These are phyloP conservation scores for Batkoa obscura DNA, from an alignment of 371 early-diverging fungal species.

Conservation along the genomic window DNA sequence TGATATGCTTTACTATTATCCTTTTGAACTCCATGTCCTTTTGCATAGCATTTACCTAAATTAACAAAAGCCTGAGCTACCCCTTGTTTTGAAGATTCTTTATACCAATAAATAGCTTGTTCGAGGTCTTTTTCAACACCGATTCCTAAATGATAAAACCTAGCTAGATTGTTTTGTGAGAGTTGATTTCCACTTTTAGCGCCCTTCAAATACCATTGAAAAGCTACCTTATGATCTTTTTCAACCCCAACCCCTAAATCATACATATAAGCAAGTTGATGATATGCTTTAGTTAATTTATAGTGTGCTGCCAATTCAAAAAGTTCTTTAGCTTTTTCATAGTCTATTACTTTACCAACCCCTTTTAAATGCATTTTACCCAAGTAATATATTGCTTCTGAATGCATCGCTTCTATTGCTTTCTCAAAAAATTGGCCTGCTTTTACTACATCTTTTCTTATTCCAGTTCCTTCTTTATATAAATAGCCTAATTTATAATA, in stretches of 20 bases:
- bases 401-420: conserved; percentile 45
- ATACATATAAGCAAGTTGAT: conserved; percentile 48
- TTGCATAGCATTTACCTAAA: conserved; percentile 57
- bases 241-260: conserved; percentile 6
- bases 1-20: conserved; percentile 42
- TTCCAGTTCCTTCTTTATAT: conserved; percentile 60
- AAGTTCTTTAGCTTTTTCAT: too few relatives aligned
- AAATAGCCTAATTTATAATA: conserved; percentile 62
- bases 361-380: too few relatives aligned
- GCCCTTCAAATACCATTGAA: conserved; percentile 7
- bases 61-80: conserved; percentile 60
- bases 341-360: too few relatives aligned
- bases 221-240: conserved; percentile 6
- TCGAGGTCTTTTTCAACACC: conserved; percentile 40
- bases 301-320: conserved; percentile 54
- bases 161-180: conserved; percentile 48
- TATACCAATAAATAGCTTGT: conserved; percentile 55
- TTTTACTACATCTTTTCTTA: conserved; percentile 13
- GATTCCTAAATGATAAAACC: conserved; percentile 64
- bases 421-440: conserved; percentile 47
- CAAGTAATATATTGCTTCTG: conserved; percentile 48
- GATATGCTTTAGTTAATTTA: conserved; percentile 48
- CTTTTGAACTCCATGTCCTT: conserved; percentile 43
- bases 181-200: conserved; percentile 26
- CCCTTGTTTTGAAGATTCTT: conserved; percentile 45